Base-by-base conservation (phyloP, 1,284 basidiomycete genomes). In the Rhodotorula glutinis region DNA sequence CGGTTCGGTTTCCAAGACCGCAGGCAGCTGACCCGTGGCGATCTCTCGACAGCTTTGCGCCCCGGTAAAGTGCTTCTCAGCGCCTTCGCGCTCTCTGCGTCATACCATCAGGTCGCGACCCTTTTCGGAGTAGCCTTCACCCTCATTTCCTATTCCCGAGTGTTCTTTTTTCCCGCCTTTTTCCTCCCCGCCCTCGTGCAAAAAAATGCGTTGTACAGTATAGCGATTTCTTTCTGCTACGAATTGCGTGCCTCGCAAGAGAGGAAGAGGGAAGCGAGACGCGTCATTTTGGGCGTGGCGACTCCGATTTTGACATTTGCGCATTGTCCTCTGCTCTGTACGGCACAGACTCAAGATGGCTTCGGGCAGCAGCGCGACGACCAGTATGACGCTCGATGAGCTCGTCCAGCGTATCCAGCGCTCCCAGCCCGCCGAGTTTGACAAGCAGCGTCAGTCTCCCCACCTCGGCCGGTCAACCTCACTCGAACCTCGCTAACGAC, bases 361-460 rank as follows among this genome's bases (percentile, higher is more conserved):
- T 13, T 30, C 53, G 41, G 43, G 41, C 25, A 56, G 54, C 25
- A 56, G 54, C 19, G 44, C 57, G 13, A 30, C 47, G 16, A 8
- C n/a, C 5, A 11, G 13, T 3, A 25, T 25, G 23, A 57, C 53
- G 27, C 19, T 67, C 16, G 66, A 67, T 49, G 51, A 61, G 7
- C 5, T 63, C 25, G 54, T 68, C 4, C 46, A 60, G 21, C 25
- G 61, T 8, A 53, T 65, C 14, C n/a, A 30, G 25, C 52, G n/a
- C 11, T 49, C 55, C 1, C 38, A 49, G 8, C 38, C 56, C 13
- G 11, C 27, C 13, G 62, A 64, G n/a, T 33, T 64, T 27, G 53
- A 60, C 8, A 52, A 61, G 23, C 57, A 57, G 16, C n/a, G 59
- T 57, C 17, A 47, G 54, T 11, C 33, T 60, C 57, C 17, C 38